Conservation (phyloP, 2,329 filamentous ascomycete species). For the Parascedosporium putredinis region DNA sequence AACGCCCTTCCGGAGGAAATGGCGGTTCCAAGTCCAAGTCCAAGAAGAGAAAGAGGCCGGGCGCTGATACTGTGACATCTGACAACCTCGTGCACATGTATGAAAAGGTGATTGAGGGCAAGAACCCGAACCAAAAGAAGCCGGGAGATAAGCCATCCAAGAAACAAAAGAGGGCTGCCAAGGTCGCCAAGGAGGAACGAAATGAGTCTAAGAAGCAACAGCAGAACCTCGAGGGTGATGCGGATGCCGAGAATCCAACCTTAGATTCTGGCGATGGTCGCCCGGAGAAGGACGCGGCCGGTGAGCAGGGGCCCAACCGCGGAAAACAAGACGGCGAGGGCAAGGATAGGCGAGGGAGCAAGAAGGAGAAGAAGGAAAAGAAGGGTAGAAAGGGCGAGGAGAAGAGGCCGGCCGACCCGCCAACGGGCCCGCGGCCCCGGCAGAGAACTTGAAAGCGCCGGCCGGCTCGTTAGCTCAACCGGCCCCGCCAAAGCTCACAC, state of each 20-base stretch:
- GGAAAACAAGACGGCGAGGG: constrained; percentile 11
- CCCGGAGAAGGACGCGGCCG: constrained; percentile 15
- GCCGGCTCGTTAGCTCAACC: constrained; percentile 13
- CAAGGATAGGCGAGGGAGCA: constrained; percentile 25
- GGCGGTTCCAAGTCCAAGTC: constrained; percentile 28
- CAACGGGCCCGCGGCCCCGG: constrained; percentile 13
- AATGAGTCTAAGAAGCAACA: constrained; percentile 8
- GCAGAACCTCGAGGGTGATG: not conserved
- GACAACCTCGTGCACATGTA: constrained; percentile 70
- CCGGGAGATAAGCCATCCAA: constrained; percentile 16
- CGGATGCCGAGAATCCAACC: not conserved
- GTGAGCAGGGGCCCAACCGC: constrained; percentile 13
- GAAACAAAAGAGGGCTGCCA: constrained; percentile 16
- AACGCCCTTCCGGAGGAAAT: constrained; percentile 14
- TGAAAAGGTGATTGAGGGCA: constrained; percentile 68
- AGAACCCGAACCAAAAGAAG: constrained; percentile 20
- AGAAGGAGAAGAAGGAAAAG: constrained; percentile 14
- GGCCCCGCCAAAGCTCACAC: constrained; percentile 57
- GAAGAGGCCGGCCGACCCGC: constrained; percentile 21
- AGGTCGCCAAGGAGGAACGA: constrained; percentile 16
- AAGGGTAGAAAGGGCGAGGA: constrained; percentile 24
- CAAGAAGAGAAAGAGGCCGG: constrained; percentile 47
- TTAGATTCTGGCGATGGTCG: no score
- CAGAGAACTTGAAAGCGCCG: constrained; percentile 9
- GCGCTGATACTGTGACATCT: constrained; percentile 44